These are phyloP conservation scores for Populus euphratica DNA, from an alignment of 345 rosid genomes.

Conservation along the genomic window DNA sequence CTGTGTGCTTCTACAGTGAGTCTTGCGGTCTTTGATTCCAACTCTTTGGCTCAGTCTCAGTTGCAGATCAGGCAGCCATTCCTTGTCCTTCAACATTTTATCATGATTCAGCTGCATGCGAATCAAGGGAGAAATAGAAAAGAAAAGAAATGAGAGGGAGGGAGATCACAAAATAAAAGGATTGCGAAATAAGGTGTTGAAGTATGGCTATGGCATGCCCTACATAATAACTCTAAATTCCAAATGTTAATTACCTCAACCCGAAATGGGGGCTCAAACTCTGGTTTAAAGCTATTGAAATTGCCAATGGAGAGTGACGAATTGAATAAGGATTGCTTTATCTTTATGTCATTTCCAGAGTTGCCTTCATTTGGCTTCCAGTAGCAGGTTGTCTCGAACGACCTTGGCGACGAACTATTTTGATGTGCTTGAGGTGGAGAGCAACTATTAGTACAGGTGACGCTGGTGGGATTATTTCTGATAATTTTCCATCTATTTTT, in stretches of 20 bases:
- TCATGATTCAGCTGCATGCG: slow-evolving; percentile 29
- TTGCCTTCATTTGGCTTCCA: slow-evolving; percentile 10
- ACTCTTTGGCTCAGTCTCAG: slow-evolving; percentile 39
- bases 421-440: slow-evolving; percentile 10
- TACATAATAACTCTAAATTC: not conserved
- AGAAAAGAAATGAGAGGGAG: not conserved
- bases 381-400: not conserved
- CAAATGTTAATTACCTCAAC: slow-evolving; percentile 19
- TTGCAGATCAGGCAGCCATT: slow-evolving; percentile 41
- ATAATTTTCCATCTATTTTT: slow-evolving; percentile 27
- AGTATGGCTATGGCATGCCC: not conserved
- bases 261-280: slow-evolving; percentile 26
- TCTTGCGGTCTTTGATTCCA: slow-evolving; percentile 24
- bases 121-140: not conserved
- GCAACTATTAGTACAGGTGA: not conserved
- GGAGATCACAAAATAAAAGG: not conserved
- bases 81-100: slow-evolving; percentile 22
- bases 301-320: slow-evolving; percentile 1
- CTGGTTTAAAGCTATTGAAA: slow-evolving; percentile 15
- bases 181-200: not conserved
- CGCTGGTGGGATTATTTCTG: slow-evolving; percentile 2
- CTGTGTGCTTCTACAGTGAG: slow-evolving; percentile 20
- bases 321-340: slow-evolving; percentile 19
- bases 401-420: not conserved
- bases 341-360: not conserved